Conservation (phyloP, 2,329 filamentous ascomycete genomes). For the Fusarium annulatum region DNA sequence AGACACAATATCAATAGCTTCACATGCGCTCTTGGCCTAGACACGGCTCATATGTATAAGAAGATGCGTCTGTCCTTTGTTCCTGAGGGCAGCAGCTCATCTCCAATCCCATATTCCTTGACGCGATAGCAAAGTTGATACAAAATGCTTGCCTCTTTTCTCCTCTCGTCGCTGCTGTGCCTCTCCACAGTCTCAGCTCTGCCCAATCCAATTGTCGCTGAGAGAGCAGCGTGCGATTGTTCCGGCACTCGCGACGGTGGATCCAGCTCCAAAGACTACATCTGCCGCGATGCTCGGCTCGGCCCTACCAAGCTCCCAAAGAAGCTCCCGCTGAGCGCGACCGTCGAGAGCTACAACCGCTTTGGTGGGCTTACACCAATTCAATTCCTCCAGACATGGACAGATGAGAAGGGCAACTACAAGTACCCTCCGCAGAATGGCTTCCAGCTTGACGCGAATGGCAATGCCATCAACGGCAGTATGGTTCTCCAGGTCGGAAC, state of each 20-base stretch:
- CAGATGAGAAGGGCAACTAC: slow-evolving; percentile 42
- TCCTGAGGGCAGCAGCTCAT: neutral
- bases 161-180: slow-evolving; percentile 30
- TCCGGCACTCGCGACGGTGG: slow-evolving; percentile 37
- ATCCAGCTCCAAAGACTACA: slow-evolving; percentile 34
- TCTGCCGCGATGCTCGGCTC: slow-evolving; percentile 53
- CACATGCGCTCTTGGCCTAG: neutral
- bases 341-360: slow-evolving; percentile 50
- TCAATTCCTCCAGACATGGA: slow-evolving; percentile 53
- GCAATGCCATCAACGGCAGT: slow-evolving; percentile 54
- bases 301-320: slow-evolving; percentile 51
- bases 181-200: slow-evolving; percentile 29
- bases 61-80: neutral
- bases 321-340: slow-evolving; percentile 48
- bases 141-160: slow-evolving; percentile 31
- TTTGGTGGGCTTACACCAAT: slow-evolving; percentile 55
- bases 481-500: slow-evolving; percentile 54
- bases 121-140: neutral
- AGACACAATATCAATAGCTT: neutral
- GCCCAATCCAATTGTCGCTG: slow-evolving; percentile 3
- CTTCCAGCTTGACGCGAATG: slow-evolving; percentile 52
- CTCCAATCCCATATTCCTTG: no score
- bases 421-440: slow-evolving; percentile 55
- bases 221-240: slow-evolving; percentile 35
- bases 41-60: slow-evolving; percentile 11